Evolutionary conservation across 352 stramenopile species (phyloP).

Genomic region (Phytophthora tubulina): DNA sequence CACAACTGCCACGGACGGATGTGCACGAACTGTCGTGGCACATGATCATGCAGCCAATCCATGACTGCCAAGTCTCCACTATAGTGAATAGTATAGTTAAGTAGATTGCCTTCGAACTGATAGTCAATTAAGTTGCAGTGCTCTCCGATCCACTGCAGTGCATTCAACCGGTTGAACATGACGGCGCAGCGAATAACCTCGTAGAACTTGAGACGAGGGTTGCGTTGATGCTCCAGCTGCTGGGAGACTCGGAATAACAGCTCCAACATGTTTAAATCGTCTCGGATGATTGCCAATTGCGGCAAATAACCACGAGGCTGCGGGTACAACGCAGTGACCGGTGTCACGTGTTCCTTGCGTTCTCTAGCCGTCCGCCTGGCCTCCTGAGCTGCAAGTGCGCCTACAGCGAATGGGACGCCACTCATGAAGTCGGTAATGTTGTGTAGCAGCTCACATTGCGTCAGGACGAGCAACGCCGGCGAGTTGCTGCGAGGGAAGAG

Average conservation of each 20-base stretch:
- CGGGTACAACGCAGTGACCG: constrained; percentile 30
- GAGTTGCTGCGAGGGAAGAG: constrained; percentile 17
- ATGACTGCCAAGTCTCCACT: constrained; percentile 30
- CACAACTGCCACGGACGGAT: constrained; percentile 44
- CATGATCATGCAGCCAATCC: constrained; percentile 38
- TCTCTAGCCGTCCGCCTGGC: not conserved
- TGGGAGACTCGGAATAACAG: constrained; percentile 22
- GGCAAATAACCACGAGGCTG: constrained; percentile 41
- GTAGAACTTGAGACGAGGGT: constrained; percentile 42
- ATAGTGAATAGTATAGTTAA: constrained; percentile 44
- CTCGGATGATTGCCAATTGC: constrained; percentile 42
- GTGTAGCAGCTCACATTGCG: constrained; percentile 32
- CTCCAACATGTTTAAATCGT: constrained; percentile 35
- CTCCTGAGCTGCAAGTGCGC: constrained; percentile 31
- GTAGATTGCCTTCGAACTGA: constrained; percentile 43
- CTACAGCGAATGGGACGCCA: constrained; percentile 41
- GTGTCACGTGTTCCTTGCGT: not conserved
- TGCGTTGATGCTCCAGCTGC: constrained; percentile 19
- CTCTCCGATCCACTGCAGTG: constrained; percentile 35
- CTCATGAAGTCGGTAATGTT: constrained; percentile 42
- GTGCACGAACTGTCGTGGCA: constrained; percentile 33
- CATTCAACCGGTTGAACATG: constrained; percentile 36
- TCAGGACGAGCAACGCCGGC: constrained; percentile 38
- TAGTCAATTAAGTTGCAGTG: constrained; percentile 34
- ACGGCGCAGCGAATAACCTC: constrained; percentile 47